Evolutionary conservation across 2,329 filamentous ascomycete genomes (phyloP).

Genomic region (Trichoderma sp.): DNA sequence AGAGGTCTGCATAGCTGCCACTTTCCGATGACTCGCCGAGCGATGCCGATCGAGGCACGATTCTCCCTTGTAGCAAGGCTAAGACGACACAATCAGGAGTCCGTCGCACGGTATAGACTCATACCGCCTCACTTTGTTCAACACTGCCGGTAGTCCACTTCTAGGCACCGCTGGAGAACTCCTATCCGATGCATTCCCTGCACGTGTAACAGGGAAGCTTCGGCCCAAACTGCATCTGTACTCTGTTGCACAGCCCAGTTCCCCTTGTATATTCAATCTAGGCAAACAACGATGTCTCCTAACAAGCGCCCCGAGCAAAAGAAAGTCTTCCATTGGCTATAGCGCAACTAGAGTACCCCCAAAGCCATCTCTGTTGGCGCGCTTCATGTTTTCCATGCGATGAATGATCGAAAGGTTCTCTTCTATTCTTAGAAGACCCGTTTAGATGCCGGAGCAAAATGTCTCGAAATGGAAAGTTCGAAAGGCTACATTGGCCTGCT

Average conservation of each 20-base stretch:
- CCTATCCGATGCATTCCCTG: background rate
- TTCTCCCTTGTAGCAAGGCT: background rate
- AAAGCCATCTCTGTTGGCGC: background rate
- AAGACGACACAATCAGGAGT: background rate
- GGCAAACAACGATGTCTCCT: background rate
- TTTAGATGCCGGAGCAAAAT: background rate
- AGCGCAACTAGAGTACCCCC: background rate
- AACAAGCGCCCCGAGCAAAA: no score
- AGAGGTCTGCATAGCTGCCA: background rate
- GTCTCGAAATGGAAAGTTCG: background rate
- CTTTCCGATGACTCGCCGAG: constrained; percentile 13
- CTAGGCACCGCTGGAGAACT: constrained; percentile 9
- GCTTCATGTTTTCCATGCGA: background rate
- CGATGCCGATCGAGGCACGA: background rate
- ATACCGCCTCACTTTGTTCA: background rate
- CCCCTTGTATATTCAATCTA: background rate
- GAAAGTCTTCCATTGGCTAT: background rate
- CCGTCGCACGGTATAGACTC: background rate
- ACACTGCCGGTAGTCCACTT: background rate
- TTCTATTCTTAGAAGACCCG: background rate
- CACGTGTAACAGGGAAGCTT: background rate
- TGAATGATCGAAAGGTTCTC: background rate
- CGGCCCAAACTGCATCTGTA: background rate
- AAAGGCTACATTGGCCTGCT: constrained; percentile 1
- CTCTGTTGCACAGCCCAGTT: background rate